Conservation (phyloP, 2,329 filamentous ascomycete species). For the Fusarium palustre region DNA sequence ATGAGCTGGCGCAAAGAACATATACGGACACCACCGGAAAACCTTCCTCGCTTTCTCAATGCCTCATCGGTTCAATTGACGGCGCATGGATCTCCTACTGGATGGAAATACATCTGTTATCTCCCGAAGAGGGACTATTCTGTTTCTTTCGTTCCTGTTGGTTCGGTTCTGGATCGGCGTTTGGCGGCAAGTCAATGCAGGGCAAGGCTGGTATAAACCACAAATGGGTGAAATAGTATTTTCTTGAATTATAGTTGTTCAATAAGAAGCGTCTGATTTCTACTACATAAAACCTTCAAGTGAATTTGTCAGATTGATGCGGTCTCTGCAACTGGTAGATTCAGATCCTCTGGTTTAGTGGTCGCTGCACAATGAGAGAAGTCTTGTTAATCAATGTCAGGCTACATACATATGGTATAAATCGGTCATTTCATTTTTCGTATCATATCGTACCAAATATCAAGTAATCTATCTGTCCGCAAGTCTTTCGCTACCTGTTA, state of each 20-base stretch:
- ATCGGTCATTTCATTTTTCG: constrained; percentile 37
- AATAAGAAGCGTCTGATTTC: constrained; percentile 37
- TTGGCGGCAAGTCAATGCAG: constrained; percentile 39
- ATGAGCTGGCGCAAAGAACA: constrained; percentile 14
- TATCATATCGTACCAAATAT: constrained; percentile 32
- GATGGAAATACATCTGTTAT: not conserved
- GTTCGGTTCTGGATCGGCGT: constrained; percentile 45
- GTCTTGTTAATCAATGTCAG: not conserved
- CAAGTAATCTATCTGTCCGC: constrained; percentile 29
- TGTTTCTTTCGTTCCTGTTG: constrained; percentile 31
- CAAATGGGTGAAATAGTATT: constrained; percentile 30
- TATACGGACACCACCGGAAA: not conserved
- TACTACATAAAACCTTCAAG: not conserved
- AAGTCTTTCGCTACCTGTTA: constrained; percentile 22
- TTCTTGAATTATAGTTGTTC: constrained; percentile 40
- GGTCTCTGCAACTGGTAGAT: not conserved
- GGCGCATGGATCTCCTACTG: constrained; percentile 1
- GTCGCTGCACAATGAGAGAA: not conserved
- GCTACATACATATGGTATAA: not conserved
- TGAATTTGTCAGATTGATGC: not conserved
- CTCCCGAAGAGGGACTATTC: not conserved
- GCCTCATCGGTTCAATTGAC: not conserved
- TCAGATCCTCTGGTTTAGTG: not conserved
- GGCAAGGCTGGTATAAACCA: constrained; percentile 29
- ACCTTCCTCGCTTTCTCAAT: not conserved